Conservation (phyloP, 2,329 filamentous ascomycete genomes). For the Periconia sp. region DNA sequence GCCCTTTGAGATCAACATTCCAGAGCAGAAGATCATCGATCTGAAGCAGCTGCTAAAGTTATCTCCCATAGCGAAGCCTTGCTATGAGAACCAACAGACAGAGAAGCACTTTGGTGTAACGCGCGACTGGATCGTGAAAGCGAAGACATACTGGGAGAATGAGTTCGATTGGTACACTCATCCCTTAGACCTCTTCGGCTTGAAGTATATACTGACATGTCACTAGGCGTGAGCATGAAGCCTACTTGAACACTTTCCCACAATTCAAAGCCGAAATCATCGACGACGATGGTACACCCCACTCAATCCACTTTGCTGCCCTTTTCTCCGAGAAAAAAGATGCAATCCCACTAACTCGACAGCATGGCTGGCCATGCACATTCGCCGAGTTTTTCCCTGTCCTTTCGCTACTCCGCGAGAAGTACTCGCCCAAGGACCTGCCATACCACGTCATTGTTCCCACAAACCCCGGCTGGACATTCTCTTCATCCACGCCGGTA, state of each 20-base stretch:
- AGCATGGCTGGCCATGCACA: constrained; percentile 63
- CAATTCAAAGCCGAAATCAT: constrained; percentile 55
- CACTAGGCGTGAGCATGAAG: constrained; percentile 46
- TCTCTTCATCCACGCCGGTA: constrained; percentile 56
- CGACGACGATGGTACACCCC: constrained; percentile 43
- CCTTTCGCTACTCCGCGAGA: constrained; percentile 52
- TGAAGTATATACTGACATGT: background rate
- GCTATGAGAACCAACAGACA: constrained; percentile 33
- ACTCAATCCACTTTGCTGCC: constrained; percentile 60
- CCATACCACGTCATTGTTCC: constrained; percentile 66
- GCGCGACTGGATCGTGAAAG: constrained; percentile 33
- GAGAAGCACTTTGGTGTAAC: constrained; percentile 37
- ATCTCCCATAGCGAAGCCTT: constrained; percentile 38
- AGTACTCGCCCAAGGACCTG: constrained; percentile 57
- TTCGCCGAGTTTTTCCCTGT: constrained; percentile 64
- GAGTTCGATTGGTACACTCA: constrained; percentile 41
- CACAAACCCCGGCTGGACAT: constrained; percentile 61
- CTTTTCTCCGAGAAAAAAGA: constrained; percentile 59
- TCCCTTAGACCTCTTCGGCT: background rate
- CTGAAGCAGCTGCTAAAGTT: constrained; percentile 36
- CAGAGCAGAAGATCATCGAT: constrained; percentile 35
- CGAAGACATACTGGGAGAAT: constrained; percentile 37
- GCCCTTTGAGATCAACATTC: constrained; percentile 32
- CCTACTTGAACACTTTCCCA: constrained; percentile 56
- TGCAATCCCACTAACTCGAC: constrained; percentile 58